Conservation (phyloP, 176 grass and related monocot species). For the Aegilops bicornis region DNA sequence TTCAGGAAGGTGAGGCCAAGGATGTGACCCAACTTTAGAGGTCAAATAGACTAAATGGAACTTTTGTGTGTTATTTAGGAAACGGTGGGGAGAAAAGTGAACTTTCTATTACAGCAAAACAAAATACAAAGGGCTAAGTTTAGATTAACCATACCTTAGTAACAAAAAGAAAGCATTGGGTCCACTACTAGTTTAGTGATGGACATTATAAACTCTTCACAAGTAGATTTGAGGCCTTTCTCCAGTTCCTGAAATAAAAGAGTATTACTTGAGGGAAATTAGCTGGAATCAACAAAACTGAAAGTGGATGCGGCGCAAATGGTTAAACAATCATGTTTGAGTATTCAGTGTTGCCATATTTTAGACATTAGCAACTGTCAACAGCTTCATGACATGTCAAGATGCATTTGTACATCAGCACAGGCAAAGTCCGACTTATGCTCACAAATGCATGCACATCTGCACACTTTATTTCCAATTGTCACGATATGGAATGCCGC, state of each 20-base stretch:
- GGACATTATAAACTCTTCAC: conserved; percentile 99
- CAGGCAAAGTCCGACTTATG: background rate
- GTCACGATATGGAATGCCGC: conserved; percentile 2
- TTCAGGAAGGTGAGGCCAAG: too few species aligned
- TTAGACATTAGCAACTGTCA: conserved; percentile 1
- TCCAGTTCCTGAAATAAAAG: conserved; percentile 81
- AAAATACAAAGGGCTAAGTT: background rate
- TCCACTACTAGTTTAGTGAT: conserved; percentile 96
- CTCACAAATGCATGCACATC: background rate
- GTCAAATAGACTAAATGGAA: background rate
- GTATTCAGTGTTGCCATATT: background rate
- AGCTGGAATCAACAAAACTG: conserved; percentile 20
- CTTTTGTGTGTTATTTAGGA: background rate
- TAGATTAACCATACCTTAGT: conserved; percentile 62
- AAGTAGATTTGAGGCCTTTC: conserved; percentile 89
- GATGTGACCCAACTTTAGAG: conserved; percentile 14
- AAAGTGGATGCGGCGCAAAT: conserved; percentile 1
- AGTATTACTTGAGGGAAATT: conserved; percentile 8
- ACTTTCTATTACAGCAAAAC: background rate
- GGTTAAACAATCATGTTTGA: background rate
- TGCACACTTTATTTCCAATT: background rate
- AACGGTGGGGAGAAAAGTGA: background rate
- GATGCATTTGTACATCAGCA: conserved; percentile 6
- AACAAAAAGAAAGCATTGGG: conserved; percentile 98
- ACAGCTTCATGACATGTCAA: background rate